These are phyloP conservation scores for Leccinum obscurum DNA, from an alignment of 768 basidiomycete genomes.

Conservation along the genomic window DNA sequence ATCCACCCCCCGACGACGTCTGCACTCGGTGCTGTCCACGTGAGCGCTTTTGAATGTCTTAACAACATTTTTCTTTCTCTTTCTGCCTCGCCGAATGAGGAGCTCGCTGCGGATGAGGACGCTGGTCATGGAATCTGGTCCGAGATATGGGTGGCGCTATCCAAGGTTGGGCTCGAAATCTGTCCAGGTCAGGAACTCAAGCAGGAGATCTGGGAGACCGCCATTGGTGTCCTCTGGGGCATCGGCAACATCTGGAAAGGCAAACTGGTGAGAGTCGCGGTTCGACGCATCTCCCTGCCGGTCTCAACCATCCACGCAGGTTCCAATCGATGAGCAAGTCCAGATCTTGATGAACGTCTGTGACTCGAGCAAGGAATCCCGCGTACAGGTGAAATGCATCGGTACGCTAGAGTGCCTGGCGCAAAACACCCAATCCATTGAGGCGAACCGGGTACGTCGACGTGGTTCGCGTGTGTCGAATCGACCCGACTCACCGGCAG, in stretches of 20 bases:
- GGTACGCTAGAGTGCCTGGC: constrained; percentile 87
- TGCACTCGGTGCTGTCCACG: constrained; percentile 77
- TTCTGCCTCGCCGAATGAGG: constrained; percentile 46
- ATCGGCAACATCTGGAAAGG: constrained; percentile 77
- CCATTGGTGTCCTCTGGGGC: constrained; percentile 85
- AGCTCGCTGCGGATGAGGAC: constrained; percentile 44
- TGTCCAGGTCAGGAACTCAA: constrained; percentile 66
- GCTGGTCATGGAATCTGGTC: constrained; percentile 61
- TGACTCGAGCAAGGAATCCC: constrained; percentile 35
- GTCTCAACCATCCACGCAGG: constrained; percentile 35
- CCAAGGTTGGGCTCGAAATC: constrained; percentile 57
- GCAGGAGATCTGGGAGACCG: constrained; percentile 76
- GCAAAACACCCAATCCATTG: constrained; percentile 59
- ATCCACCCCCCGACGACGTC: constrained; percentile 89
- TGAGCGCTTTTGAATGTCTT: constrained; percentile 84
- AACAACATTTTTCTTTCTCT: constrained; percentile 86
- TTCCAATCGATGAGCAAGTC: constrained; percentile 60
- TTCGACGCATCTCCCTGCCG: background rate
- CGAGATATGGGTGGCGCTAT: constrained; percentile 62
- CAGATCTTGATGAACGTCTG: constrained; percentile 67
- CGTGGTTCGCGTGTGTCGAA: constrained; percentile 13
- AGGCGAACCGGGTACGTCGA: constrained; percentile 47
- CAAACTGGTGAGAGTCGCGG: constrained; percentile 46
- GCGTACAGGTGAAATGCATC: constrained; percentile 62
- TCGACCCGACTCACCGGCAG: background rate